Evolutionary conservation across 306 rosid genomes (phyloP), one percentile per base, ranked within the genome.

Genomic region (Sophora flavescens): DNA sequence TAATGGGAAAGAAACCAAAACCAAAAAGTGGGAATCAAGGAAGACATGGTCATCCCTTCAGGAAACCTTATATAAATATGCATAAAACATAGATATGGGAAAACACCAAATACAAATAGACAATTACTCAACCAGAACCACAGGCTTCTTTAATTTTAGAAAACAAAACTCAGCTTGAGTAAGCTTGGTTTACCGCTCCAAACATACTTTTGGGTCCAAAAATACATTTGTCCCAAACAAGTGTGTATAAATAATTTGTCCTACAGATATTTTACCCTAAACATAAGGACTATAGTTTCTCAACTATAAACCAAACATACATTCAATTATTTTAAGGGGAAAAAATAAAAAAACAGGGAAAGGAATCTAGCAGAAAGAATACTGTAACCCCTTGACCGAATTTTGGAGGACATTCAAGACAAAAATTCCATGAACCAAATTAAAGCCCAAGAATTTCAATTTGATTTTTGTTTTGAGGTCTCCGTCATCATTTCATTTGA

Each of bases 1-100:
- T 82, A 81, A 88, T 93, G 74, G 89, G 87, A 84, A 82, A 85
- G 51, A 81, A 83, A 84, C 91, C 89, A 86, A 88, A 85, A 83
- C 84, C 60, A 82, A 82, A 88, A 86, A 78, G 87, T 39, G 69
- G 88, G 85, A 78, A 85, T 59, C 87, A 81, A 70, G 51, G 56
- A 82, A 80, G 74, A 64, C 87, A 84, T 82, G 60, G 77, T 78
- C 59, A 86, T 77, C 79, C 88, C 70, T 85, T 76, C 56, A 62
- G 82, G 75, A 68, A 36, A 62, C 79, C 68, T 51, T 42, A 44
- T 52, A 76, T 51, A 83, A 53, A 57, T 75, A 74, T 76, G 47
- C 52, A 70, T 56, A 53, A 47, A 33, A 77, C 26, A 44, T 58
- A 54, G 26, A 80, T 66, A 74, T 70, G 28, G 22, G 68, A 47